phyloP scores from a whole-genome alignment of 495 filamentous ascomycete genomes.

The Bacidia gigantensis region DNA sequence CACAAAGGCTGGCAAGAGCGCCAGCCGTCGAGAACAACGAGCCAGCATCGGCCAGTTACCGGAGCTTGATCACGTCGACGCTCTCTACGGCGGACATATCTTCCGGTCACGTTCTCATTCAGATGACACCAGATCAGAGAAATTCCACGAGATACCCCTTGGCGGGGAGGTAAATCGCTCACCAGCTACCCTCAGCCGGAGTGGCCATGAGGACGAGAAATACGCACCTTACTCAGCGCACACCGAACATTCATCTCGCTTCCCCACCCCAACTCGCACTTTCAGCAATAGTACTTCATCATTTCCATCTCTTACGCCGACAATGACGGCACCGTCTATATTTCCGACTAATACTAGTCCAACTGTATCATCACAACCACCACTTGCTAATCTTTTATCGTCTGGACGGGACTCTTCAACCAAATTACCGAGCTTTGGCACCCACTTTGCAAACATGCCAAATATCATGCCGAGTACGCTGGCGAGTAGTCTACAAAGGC shows the following conservation, averaged over 20 bases:
- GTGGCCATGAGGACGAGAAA: background rate
- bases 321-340: slow-evolving; percentile 5
- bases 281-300: slow-evolving; percentile 8
- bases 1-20: slow-evolving; percentile 24
- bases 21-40: slow-evolving; percentile 12
- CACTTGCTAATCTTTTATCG: background rate
- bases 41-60: background rate
- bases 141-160: slow-evolving; percentile 10
- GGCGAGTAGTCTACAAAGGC: background rate
- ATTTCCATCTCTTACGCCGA: slow-evolving; percentile 8
- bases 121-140: background rate
- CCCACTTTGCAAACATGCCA: background rate
- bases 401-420: background rate
- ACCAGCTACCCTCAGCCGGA: background rate
- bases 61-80: background rate
- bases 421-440: background rate
- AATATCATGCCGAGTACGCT: background rate
- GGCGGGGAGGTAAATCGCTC: background rate
- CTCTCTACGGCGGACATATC: background rate
- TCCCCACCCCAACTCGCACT: slow-evolving; percentile 6
- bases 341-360: background rate
- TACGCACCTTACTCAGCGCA: slow-evolving; percentile 1
- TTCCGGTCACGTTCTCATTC: slow-evolving; percentile 9
- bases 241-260: background rate
- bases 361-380: slow-evolving; percentile 1